A percentile compares a stretch with the other conserved stretches of the same genome.
phyloP scores from a whole-genome alignment of 169 alveolate species.

The Eimeria maxima region DNA sequence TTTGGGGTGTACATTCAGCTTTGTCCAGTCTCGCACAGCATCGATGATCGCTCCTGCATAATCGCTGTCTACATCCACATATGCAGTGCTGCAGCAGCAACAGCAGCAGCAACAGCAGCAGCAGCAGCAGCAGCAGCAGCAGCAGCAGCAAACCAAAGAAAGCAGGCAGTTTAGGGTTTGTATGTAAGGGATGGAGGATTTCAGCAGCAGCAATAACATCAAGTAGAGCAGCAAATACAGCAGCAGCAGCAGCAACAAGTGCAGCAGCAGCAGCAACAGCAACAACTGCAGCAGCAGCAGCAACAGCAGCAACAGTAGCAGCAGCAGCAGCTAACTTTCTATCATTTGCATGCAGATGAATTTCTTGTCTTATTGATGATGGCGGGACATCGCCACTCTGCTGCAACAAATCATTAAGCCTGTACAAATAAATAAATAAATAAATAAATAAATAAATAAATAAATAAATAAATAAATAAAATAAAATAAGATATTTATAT shows the following conservation, averaged over 20 bases:
- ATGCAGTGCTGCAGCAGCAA: conserved; percentile 29
- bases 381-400: not conserved
- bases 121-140: conserved; percentile 17
- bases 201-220: not conserved
- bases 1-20: conserved; percentile 21
- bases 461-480: too few relatives aligned
- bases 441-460: too few relatives aligned
- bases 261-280: conserved; percentile 19
- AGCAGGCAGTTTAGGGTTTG: too few relatives aligned
- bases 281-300: conserved; percentile 10
- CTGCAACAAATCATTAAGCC: not conserved
- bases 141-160: not conserved
- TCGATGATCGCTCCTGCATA: not conserved
- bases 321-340: conserved; percentile 43
- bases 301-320: conserved; percentile 64
- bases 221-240: not conserved
- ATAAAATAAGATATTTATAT: too few relatives aligned
- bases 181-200: too few relatives aligned
- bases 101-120: conserved; percentile 48
- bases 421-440: not conserved
- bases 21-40: not conserved
- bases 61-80: not conserved
- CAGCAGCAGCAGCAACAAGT: not conserved
- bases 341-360: not conserved
- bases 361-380: not conserved